phyloP scores from a whole-genome alignment of 2,329 filamentous ascomycete species.

The Penicillium brevicompactum region DNA sequence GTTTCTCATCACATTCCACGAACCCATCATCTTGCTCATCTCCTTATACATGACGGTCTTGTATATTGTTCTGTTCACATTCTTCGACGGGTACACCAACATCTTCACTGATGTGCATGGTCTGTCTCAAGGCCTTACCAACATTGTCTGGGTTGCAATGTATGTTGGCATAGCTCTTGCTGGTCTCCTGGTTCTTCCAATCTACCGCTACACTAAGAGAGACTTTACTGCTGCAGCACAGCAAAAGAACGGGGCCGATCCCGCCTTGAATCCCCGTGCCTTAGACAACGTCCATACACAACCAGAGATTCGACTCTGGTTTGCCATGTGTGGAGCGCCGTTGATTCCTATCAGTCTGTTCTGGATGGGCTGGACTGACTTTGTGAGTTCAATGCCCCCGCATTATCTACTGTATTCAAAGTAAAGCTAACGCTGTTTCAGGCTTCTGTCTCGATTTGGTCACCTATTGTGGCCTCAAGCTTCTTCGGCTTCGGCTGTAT shows the following conservation, averaged over 20 bases:
- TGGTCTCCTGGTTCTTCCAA: slow-evolving; percentile 45
- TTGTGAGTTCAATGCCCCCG: slow-evolving; percentile 12
- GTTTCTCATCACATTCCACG: slow-evolving; percentile 52
- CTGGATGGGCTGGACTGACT: slow-evolving; percentile 61
- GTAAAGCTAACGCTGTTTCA: slow-evolving; percentile 26
- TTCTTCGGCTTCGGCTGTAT: slow-evolving; percentile 56
- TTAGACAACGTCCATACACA: slow-evolving; percentile 25
- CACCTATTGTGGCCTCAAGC: slow-evolving; percentile 52
- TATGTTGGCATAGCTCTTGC: slow-evolving; percentile 45
- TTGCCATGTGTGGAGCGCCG: slow-evolving; percentile 54
- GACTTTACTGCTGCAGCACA: slow-evolving; percentile 45
- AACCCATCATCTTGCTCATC: slow-evolving; percentile 40
- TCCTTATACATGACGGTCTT: slow-evolving; percentile 38
- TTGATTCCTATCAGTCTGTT: slow-evolving; percentile 57
- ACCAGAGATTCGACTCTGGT: slow-evolving; percentile 60
- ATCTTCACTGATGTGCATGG: slow-evolving; percentile 55
- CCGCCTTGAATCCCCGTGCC: slow-evolving; percentile 9
- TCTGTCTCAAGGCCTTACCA: slow-evolving; percentile 51
- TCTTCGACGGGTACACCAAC: slow-evolving; percentile 53
- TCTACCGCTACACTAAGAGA: slow-evolving; percentile 50
- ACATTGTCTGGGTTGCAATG: slow-evolving; percentile 54
- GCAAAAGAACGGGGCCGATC: slow-evolving; percentile 8
- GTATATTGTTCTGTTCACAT: slow-evolving; percentile 41
- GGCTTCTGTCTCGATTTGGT: slow-evolving; percentile 53
- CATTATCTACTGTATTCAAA: neutral